These are phyloP conservation scores for Colletotrichum horii DNA, from an alignment of 2,329 filamentous ascomycete genomes.

Conservation along the genomic window DNA sequence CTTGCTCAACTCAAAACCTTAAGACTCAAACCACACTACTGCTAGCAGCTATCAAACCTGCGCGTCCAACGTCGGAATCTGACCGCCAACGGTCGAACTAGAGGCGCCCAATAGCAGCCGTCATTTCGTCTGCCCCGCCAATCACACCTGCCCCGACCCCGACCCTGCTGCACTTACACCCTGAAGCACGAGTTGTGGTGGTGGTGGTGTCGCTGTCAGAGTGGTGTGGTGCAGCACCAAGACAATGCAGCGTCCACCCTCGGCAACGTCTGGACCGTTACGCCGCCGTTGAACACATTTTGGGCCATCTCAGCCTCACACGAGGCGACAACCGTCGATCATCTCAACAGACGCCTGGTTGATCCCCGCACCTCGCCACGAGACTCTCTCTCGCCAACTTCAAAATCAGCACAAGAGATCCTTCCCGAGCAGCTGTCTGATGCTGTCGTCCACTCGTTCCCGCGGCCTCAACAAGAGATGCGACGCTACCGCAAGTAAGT, in stretches of 20 bases:
- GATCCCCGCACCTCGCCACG: constrained; percentile 12
- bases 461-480: background rate
- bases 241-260: background rate
- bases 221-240: background rate
- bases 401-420: constrained; percentile 1
- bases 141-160: background rate
- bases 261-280: background rate
- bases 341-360: constrained; percentile 12
- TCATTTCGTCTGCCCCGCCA: background rate
- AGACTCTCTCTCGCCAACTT: background rate
- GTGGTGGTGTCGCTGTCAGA: background rate
- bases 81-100: background rate
- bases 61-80: background rate
- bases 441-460: background rate
- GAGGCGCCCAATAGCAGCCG: background rate
- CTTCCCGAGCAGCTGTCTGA: constrained; percentile 1
- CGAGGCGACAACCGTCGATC: constrained; percentile 13
- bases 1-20: background rate
- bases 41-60: background rate
- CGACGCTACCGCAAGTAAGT: background rate
- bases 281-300: constrained; percentile 1
- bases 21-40: background rate
- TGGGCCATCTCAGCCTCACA: constrained; percentile 18
- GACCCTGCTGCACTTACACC: background rate
- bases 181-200: background rate